Evolutionary conservation across 345 rosid genomes (phyloP), one percentile per base, ranked within the genome.

Genomic region (Viola odorata): DNA sequence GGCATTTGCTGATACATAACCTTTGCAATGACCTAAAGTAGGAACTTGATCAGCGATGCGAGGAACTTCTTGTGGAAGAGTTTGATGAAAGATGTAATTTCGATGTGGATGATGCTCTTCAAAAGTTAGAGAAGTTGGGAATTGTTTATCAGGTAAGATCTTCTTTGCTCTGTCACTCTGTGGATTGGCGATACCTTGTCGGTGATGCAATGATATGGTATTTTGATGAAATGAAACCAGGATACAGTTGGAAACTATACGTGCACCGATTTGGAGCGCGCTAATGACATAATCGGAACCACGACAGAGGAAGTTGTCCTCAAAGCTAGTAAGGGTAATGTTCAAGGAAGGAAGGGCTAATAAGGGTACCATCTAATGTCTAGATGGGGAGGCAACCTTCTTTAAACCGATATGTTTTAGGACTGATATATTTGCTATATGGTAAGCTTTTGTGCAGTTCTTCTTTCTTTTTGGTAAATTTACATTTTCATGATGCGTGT

Each of bases 241-340:
- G 91, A 87, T 48, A 42, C 66, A 15, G 50, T 23, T 23, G 89
- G 82, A 58, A 64, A 53, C 57, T 87, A 79, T 59, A 53, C 48
- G 44, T 74, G 86, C 55, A 80, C 79, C 41, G 75, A 23, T 23
- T 13, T 91, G 74, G 82, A 60, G 73, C 72, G 62, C 47, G 96
- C 94, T 41, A 88, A 85, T 62, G 83, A 84, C 64, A 73, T 77
- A 60, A 85, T 91, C 57, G 96, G 97, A 61, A 79, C 76, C 58
- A 87, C 95, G 0, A 86, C 92, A 0, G 96, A 85, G 78, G 92
- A 91, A 76, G 53, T 82, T 63, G 91, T 91, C 62, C 82, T 80
- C 1, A 81, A 75, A 77, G 94, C 84, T 17, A 84, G 60, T 68
- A 55, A 53, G 14, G 80, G 75, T 59, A 70, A 23, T 23, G 32